Base-by-base conservation (phyloP, 2,329 filamentous ascomycete species). In the Phoma sp. region DNA sequence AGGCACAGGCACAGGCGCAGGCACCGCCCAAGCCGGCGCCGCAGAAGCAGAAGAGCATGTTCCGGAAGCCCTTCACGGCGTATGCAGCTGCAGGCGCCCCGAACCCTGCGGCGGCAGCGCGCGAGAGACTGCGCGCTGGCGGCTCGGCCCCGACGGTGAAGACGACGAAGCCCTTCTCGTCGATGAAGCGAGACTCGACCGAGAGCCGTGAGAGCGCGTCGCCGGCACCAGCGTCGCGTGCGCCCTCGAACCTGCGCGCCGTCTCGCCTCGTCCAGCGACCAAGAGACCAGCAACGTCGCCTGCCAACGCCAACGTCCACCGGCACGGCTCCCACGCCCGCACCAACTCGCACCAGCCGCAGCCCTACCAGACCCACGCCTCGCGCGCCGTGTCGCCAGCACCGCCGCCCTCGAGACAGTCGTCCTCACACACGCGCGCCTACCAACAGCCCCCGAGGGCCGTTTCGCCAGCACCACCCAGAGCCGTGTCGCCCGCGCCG, bases 31-130 rank as follows among this genome's bases (percentile, higher is more conserved):
- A 84, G 68, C 73, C 78, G 49, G 58, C 67, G 43, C 73, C 76
- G 6, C 72, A 76, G 57, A 81, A 80, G 70, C 63, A 71, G 53
- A 87, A 85, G 73, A 85, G 82, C 22, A 78, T 82, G 51, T 87
- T 85, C 68, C 75, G 85, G 58, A 87, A 86, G 68, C 85, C 85
- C 4, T 88, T 88, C 63, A 84, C 86, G 57, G 85, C 85, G n/a
- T 86, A 88, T 68, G 81, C 73, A 62, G 77, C 58, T 60, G 77
- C 76, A 46, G 61, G 64, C 37, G 66, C 72, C 25, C 77, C 77
- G n/a, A 79, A 78, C 57, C 75, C 77, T 12, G 73, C 71, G 8
- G 73, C 76, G 3, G 71, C 74, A 6, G 71, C 73, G 33, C 66
- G 74, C 17, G 70, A 76, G 54, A 63, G 71, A 33, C 62, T 72